Evolutionary conservation across 805 yeast species (phyloP).

Genomic region (Yarrowia sp.): DNA sequence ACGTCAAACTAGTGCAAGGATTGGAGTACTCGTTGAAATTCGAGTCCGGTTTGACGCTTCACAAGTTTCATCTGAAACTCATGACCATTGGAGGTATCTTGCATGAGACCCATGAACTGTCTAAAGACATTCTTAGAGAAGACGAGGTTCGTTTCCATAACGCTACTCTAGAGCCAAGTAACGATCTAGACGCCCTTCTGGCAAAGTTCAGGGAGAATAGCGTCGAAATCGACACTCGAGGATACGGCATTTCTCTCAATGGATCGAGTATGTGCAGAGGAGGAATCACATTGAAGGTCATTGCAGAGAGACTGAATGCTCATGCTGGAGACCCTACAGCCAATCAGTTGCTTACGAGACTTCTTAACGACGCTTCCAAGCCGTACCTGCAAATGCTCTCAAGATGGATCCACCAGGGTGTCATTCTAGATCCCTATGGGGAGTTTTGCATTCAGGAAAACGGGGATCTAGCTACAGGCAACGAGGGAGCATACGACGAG

Average conservation of each 20-base stretch:
- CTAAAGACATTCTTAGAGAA: slow-evolving; percentile 54
- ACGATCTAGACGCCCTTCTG: slow-evolving; percentile 31
- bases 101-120: slow-evolving; percentile 64
- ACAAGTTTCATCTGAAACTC: slow-evolving; percentile 62
- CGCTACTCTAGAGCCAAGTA: slow-evolving; percentile 26
- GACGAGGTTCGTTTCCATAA: slow-evolving; percentile 46
- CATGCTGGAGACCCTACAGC: slow-evolving; percentile 72
- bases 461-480: slow-evolving; percentile 44
- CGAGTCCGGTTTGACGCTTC: slow-evolving; percentile 63
- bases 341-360: slow-evolving; percentile 56
- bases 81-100: slow-evolving; percentile 53
- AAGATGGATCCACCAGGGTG: slow-evolving; percentile 80
- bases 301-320: slow-evolving; percentile 63
- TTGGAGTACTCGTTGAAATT: slow-evolving; percentile 62
- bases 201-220: slow-evolving; percentile 33
- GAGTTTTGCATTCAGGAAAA: slow-evolving; percentile 76
- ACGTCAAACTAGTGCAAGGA: slow-evolving; percentile 46
- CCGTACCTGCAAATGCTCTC: slow-evolving; percentile 74
- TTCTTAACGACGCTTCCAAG: slow-evolving; percentile 65
- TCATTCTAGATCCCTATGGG: slow-evolving; percentile 74
- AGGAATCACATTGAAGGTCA: slow-evolving; percentile 68
- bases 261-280: slow-evolving; percentile 60
- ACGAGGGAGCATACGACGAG: slow-evolving; percentile 49
- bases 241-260: slow-evolving; percentile 34
- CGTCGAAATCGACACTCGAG: slow-evolving; percentile 33